Percentiles rank a stretch among this genome's conserved stretches.
These are phyloP conservation scores for Ganoderma meredithae DNA, from an alignment of 1,284 basidiomycete genomes.

Conservation along the genomic window DNA sequence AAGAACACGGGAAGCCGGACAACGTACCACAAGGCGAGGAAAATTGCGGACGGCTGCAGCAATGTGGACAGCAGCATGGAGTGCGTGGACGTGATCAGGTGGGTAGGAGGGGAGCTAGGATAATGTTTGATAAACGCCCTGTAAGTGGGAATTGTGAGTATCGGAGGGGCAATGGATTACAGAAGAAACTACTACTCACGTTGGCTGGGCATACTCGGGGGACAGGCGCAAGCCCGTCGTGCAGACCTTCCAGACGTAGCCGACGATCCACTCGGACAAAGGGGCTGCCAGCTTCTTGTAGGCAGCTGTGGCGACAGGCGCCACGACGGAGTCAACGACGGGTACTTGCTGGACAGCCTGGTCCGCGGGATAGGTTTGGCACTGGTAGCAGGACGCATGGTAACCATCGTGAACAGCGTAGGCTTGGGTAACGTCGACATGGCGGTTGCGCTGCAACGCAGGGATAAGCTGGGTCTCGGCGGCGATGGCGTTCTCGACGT, in stretches of 20 bases:
- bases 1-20: slow-evolving; percentile 77
- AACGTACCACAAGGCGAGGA: slow-evolving; percentile 87
- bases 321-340: slow-evolving; percentile 51
- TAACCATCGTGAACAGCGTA: slow-evolving; percentile 38
- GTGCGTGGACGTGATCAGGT: slow-evolving; percentile 71
- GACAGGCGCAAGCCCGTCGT: slow-evolving; percentile 70
- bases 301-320: slow-evolving; percentile 58
- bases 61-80: slow-evolving; percentile 80
- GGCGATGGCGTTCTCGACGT: slow-evolving; percentile 73
- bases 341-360: slow-evolving; percentile 35
- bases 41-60: slow-evolving; percentile 81
- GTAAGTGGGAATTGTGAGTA: slow-evolving; percentile 28
- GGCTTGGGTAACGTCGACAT: slow-evolving; percentile 31
- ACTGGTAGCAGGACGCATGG: slow-evolving; percentile 39
- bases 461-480: slow-evolving; percentile 45
- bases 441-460: slow-evolving; percentile 19
- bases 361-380: slow-evolving; percentile 36
- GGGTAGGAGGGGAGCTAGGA: slow-evolving; percentile 54
- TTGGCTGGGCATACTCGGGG: slow-evolving; percentile 41
- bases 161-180: background rate
- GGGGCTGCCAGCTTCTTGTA: slow-evolving; percentile 79
- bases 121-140: slow-evolving; percentile 49
- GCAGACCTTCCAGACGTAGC: slow-evolving; percentile 82
- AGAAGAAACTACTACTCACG: slow-evolving; percentile 35
- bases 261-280: slow-evolving; percentile 78